Evolutionary conservation across 179 eudicot genomes (phyloP), one percentile per base, ranked within the genome.

Genomic region (Heliamphora pulchella): DNA sequence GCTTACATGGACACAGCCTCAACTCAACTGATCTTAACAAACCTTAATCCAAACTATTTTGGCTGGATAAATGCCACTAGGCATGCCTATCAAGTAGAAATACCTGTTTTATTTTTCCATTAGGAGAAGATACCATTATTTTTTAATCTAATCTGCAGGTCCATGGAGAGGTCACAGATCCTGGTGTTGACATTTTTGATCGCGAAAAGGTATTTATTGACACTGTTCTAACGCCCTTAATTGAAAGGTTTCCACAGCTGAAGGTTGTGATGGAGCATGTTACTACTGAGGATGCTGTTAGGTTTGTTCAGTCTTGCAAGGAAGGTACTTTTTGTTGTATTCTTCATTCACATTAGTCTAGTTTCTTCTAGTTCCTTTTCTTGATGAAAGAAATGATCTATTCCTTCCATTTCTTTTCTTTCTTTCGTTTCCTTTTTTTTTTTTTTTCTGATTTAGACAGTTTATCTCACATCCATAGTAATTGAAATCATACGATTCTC

Each of bases 261-360:
- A 94, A 94, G 89, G 86, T 96, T 84, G 99, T 96, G 82, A 96
- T 94, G 99, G 98, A 96, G 88, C 99, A 96, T 87, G 87, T 96
- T 81, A 96, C 99, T 64, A 96, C 97, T 2, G 86, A 81, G 59
- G 97, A 94, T 86, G 99, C 98, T 78, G 99, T 90, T 78, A 85
- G 78, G 51, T 96, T 96, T 83, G 86, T 96, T 44, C 92, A 94
- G 81, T 89, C 97, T 48, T 90, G 96, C 77, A 78, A 78, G 79
- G 91, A 87, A 89, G 97, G 99, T 92, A 79, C 65, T 63, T 44
- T 62, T 51, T 17, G 8, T 53, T 31, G 57, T 55, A 44, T 59
- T 58, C 68, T 48, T n/a, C 39, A 43, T n/a, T 65, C 20, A 67
- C 57, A 17, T 54, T 3, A 48, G 7, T 63, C 22, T 61, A 1